Evolutionary conservation across 2,329 filamentous ascomycete genomes (phyloP).

Genomic region (Calonectria henricotiae): DNA sequence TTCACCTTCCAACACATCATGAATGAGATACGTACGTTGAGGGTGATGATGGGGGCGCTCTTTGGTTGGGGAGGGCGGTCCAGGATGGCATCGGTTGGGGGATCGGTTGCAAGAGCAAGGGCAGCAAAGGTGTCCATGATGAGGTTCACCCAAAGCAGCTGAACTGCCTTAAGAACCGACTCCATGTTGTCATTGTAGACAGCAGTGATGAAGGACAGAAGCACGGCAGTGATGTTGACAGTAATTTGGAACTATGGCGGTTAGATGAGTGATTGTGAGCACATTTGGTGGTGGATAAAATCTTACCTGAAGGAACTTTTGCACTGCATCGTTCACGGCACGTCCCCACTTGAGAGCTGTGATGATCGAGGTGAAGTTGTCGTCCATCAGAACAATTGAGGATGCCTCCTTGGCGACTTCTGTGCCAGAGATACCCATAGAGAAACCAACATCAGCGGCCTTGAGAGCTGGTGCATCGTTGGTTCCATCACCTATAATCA

Average conservation of each 20-base stretch:
- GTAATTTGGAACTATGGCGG: slow-evolving; percentile 74
- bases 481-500: slow-evolving; percentile 68
- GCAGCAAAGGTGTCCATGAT: slow-evolving; percentile 81
- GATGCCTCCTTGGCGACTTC: slow-evolving; percentile 78
- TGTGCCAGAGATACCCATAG: slow-evolving; percentile 78
- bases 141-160: slow-evolving; percentile 79
- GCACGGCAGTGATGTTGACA: slow-evolving; percentile 79
- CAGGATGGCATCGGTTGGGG: slow-evolving; percentile 60
- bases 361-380: slow-evolving; percentile 78
- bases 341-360: slow-evolving; percentile 79
- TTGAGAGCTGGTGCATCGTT: slow-evolving; percentile 79
- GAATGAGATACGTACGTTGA: slow-evolving; percentile 57
- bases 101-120: slow-evolving; percentile 73
- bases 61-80: slow-evolving; percentile 69
- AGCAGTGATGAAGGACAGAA: slow-evolving; percentile 76
- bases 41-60: slow-evolving; percentile 79
- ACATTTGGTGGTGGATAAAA: no score
- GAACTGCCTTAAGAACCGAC: slow-evolving; percentile 77
- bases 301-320: slow-evolving; percentile 72
- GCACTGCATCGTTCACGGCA: slow-evolving; percentile 78
- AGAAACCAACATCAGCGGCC: slow-evolving; percentile 78
- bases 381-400: slow-evolving; percentile 77
- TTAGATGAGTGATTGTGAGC: not conserved
- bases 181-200: slow-evolving; percentile 69
- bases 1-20: not conserved